Conservation (phyloP, 2,329 filamentous ascomycete genomes). For the Sphaerostilbella broomeana region DNA sequence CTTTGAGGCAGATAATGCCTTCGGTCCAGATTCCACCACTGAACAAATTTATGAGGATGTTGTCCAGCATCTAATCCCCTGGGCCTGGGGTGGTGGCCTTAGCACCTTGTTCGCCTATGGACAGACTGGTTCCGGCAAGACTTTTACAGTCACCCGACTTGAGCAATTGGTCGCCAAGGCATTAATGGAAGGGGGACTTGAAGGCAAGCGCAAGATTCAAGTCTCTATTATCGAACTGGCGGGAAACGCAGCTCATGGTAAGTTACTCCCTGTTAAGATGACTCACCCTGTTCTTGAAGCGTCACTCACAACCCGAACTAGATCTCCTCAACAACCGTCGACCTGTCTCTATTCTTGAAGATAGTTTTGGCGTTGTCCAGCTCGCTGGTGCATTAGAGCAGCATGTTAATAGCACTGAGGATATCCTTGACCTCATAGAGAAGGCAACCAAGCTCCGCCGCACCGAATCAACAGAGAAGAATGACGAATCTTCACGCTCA, state of each 20-base stretch:
- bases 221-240: constrained; percentile 35
- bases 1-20: constrained; percentile 32
- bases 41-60: constrained; percentile 35
- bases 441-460: constrained; percentile 33
- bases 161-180: constrained; percentile 34
- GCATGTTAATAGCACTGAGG: constrained; percentile 22
- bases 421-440: constrained; percentile 29
- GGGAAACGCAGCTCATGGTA: constrained; percentile 29
- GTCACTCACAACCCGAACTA: constrained; percentile 3
- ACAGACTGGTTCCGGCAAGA: constrained; percentile 45
- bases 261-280: no score
- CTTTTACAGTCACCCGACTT: constrained; percentile 36
- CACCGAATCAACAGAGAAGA: constrained; percentile 38
- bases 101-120: constrained; percentile 44
- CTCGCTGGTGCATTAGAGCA: constrained; percentile 38
- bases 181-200: constrained; percentile 22
- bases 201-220: constrained; percentile 26
- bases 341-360: constrained; percentile 38
- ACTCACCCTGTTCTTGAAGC: neutral
- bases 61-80: constrained; percentile 36
- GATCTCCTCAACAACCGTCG: constrained; percentile 37
- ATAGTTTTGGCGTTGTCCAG: constrained; percentile 38
- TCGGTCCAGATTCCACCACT: constrained; percentile 28
- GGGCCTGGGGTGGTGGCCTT: constrained; percentile 40
- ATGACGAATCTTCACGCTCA: constrained; percentile 42